Conservation (phyloP, 495 filamentous ascomycete species). For the Bacidia gigantensis region DNA sequence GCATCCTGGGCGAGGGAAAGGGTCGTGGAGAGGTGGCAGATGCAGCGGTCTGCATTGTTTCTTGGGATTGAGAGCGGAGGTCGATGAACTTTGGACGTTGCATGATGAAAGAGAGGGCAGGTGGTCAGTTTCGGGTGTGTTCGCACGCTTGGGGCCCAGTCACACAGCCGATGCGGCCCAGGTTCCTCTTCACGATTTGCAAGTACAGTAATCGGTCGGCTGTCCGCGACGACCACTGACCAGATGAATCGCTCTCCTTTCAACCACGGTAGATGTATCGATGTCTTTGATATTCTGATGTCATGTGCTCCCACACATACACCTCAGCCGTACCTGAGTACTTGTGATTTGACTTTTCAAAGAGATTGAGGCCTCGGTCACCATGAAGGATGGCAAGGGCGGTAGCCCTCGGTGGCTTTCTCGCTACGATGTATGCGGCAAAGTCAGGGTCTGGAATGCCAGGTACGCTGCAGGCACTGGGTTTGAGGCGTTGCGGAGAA, state of each 20-base stretch:
- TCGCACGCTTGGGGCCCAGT: not conserved
- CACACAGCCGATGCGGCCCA: slow-evolving; percentile 8
- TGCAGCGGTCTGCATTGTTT: slow-evolving; percentile 28
- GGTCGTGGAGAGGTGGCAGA: slow-evolving; percentile 26
- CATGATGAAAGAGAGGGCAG: slow-evolving; percentile 30
- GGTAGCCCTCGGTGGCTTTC: not conserved
- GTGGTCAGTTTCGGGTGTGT: not conserved
- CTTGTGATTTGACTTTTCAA: not conserved
- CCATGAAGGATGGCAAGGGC: not conserved
- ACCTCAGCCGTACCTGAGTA: not conserved
- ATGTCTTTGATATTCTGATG: not conserved
- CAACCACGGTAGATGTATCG: no score
- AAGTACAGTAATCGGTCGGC: not conserved
- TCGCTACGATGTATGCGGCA: not conserved
- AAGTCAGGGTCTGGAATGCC: not conserved
- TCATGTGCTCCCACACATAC: not conserved
- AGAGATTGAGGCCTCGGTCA: not conserved
- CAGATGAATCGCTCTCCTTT: no score
- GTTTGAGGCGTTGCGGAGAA: not conserved
- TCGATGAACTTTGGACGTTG: slow-evolving; percentile 47
- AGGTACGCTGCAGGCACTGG: not conserved
- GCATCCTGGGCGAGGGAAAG: slow-evolving; percentile 52
- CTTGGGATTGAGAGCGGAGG: slow-evolving; percentile 48
- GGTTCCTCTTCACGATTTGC: not conserved
- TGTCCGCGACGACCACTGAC: not conserved